phyloP scores from a whole-genome alignment of 73 alveolate species.

The Loxodes magnus region DNA sequence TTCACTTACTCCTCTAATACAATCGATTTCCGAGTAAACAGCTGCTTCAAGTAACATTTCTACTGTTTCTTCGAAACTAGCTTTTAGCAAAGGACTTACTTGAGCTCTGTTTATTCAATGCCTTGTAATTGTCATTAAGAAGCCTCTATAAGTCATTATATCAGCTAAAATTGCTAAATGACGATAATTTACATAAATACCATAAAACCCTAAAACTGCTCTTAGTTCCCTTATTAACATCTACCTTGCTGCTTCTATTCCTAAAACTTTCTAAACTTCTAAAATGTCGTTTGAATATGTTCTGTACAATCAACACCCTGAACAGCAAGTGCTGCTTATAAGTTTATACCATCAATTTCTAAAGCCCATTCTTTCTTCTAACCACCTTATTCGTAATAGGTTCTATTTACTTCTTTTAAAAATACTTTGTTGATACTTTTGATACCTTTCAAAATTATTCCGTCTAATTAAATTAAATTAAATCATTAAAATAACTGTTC shows the following conservation, averaged over 20 bases:
- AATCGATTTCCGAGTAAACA: slow-evolving; percentile 87
- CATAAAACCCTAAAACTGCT: slow-evolving; percentile 76
- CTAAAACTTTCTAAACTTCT: slow-evolving; percentile 59
- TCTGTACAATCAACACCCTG: slow-evolving; percentile 60
- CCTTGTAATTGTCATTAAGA: slow-evolving; percentile 91
- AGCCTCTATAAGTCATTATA: slow-evolving; percentile 96
- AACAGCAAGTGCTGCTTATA: slow-evolving; percentile 48
- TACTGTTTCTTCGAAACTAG: slow-evolving; percentile 97
- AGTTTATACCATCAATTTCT: slow-evolving; percentile 95
- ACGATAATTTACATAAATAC: slow-evolving; percentile 85
- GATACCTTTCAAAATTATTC: slow-evolving; percentile 87
- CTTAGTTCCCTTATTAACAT: slow-evolving; percentile 72
- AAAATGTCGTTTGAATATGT: slow-evolving; percentile 74
- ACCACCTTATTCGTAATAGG: slow-evolving; percentile 51
- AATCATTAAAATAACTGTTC: no score
- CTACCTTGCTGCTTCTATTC: slow-evolving; percentile 86
- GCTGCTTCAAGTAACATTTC: slow-evolving; percentile 99
- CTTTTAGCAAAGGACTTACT: slow-evolving; percentile 72
- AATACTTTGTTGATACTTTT: slow-evolving; percentile 81
- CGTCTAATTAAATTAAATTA: no score
- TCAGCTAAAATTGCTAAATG: slow-evolving; percentile 91
- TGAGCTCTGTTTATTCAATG: slow-evolving; percentile 95
- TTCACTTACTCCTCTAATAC: slow-evolving; percentile 86
- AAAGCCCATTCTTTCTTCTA: slow-evolving; percentile 79
- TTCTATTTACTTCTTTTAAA: slow-evolving; percentile 51